Percentiles rank a stretch among this genome's conserved stretches.
Conservation (phyloP, 2,329 filamentous ascomycete genomes). For the Beauveria australis region DNA sequence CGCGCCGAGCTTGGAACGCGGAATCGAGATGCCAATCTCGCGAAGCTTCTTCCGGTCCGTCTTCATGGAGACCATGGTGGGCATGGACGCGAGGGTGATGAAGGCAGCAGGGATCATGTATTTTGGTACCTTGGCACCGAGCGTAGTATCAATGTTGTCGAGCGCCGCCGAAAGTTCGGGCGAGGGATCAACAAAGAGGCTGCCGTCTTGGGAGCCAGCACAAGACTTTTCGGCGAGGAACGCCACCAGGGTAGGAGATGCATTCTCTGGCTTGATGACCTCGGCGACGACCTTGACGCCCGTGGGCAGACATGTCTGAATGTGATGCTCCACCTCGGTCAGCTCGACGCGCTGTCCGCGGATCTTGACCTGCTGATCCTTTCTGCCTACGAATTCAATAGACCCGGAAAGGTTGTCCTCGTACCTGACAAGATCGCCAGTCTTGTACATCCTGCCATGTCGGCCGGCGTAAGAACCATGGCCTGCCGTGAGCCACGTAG, state of each 20-base stretch:
- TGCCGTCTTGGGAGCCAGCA: conserved; percentile 11
- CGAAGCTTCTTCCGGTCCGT: conserved; percentile 41
- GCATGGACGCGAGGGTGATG: conserved; percentile 37
- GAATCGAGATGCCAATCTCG: conserved; percentile 34
- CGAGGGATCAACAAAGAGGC: conserved; percentile 22
- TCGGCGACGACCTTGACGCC: conserved; percentile 38
- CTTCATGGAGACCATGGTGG: conserved; percentile 40
- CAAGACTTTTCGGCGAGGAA: conserved; percentile 29
- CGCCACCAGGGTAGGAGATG: conserved; percentile 37
- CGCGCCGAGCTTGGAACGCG: conserved; percentile 28
- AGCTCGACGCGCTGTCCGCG: conserved; percentile 58
- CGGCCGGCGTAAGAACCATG: conserved; percentile 27
- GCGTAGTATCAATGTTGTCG: conserved; percentile 22
- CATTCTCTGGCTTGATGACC: conserved; percentile 37
- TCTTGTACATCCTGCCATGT: conserved; percentile 45
- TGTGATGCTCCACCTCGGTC: conserved; percentile 43
- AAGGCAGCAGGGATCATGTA: conserved; percentile 43
- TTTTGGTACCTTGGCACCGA: conserved; percentile 28
- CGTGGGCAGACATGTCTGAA: conserved; percentile 34
- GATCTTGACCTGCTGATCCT: conserved; percentile 61
- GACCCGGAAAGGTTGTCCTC: conserved; percentile 43
- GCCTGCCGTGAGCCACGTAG: conserved; percentile 40
- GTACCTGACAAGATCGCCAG: conserved; percentile 51
- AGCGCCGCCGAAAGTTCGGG: conserved; percentile 24
- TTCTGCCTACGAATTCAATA: conserved; percentile 52